Conservation (phyloP, 768 basidiomycete species). For the Hysterangium stoloniferum region DNA sequence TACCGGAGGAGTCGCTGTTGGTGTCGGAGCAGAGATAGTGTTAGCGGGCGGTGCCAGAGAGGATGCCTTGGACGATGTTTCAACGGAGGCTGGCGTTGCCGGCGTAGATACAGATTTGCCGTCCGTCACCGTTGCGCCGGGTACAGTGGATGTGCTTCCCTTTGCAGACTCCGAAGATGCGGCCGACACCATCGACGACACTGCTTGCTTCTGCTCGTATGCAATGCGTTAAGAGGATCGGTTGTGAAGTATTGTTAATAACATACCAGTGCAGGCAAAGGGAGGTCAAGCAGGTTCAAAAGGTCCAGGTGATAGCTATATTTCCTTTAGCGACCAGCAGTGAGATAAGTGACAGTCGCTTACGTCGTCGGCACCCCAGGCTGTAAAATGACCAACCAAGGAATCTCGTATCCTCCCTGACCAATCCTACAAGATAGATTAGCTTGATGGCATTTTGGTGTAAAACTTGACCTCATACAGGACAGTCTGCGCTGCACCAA, state of each 20-base stretch:
- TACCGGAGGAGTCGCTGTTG: background rate
- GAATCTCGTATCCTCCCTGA: slow-evolving; percentile 49
- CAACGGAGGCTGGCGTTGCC: no score
- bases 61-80: background rate
- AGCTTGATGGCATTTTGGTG: background rate
- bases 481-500: slow-evolving; percentile 40
- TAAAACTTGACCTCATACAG: slow-evolving; percentile 20
- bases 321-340: background rate
- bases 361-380: slow-evolving; percentile 46
- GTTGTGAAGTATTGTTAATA: background rate
- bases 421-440: slow-evolving; percentile 30
- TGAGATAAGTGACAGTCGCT: background rate
- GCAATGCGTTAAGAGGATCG: background rate
- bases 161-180: no score
- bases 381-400: slow-evolving; percentile 58
- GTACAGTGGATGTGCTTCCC: background rate
- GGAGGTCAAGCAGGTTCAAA: background rate
- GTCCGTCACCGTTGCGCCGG: background rate
- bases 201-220: background rate
- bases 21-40: background rate
- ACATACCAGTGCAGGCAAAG: background rate
- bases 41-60: background rate
- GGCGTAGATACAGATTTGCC: background rate
- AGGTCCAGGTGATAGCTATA: background rate
- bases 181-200: background rate